Base-by-base conservation (phyloP, 2,329 filamentous ascomycete genomes). In the Aspergillus sclerotialis region DNA sequence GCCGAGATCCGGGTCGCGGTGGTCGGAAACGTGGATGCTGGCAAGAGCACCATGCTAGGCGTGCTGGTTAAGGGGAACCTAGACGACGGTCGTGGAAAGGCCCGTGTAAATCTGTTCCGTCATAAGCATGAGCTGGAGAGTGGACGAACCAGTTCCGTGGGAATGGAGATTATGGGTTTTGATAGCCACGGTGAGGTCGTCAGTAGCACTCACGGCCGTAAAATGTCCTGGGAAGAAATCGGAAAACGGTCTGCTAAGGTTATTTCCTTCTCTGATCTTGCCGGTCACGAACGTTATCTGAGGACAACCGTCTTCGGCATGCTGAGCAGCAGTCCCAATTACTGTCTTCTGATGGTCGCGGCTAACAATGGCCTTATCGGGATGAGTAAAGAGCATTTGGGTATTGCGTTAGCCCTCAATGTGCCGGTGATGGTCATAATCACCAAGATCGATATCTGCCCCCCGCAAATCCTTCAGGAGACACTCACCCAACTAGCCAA, bases 81-180 rank as follows among this genome's bases (percentile, higher is more conserved):
- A 2, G 92, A 98, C 52, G 92, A 98, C 63, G 92, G 92, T 11
- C 77, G 92, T 55, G 92, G 92, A 9, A 90, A 85, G 60, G 90
- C 92, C 29, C 82, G 92, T 42, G 85, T 98, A 33, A 96, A 94
- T 46, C 78, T 98, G 9, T 98, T 98, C 65, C 78, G 92, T 11
- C 92, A 98, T 63, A 96, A 98, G 64, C 92, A 98, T 55, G 92
- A 98, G 64, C 84, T 96, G 26, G 92, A 98, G 63, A 92, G 85
- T 30, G 92, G 92, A 2, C 76, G 92, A 45, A 98, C 92, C 7
- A 94, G 87, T 56, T 95, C 89, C 0, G 92, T 98, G 1, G 90
- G 92, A 27, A 93, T 96, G 89, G 92, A 98, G 61, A 96, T 96
- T 42, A 88, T 96, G 82, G 92, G 92, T 2, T 98, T 95, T 50